phyloP scores from a whole-genome alignment of 495 filamentous ascomycete species.

The Xylaria cubensis region DNA sequence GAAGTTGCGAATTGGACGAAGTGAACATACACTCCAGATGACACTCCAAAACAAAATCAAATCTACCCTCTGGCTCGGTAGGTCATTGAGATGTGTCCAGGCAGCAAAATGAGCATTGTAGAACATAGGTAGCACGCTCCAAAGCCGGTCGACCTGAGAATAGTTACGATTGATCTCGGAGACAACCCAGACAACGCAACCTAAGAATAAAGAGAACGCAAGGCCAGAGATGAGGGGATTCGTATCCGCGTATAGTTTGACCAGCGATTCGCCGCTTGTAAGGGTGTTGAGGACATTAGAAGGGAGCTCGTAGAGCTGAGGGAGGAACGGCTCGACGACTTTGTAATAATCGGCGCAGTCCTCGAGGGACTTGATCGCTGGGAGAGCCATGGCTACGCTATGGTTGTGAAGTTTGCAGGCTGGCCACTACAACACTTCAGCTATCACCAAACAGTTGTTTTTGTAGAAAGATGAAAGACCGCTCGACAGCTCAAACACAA shows the following conservation, averaged over 20 bases:
- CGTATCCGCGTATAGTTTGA: constrained; percentile 77
- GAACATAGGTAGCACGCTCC: constrained; percentile 86
- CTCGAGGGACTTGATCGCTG: constrained; percentile 66
- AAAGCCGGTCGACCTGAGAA: constrained; percentile 90
- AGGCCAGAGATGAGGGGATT: constrained; percentile 86
- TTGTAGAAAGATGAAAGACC: not conserved
- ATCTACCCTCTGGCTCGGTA: constrained; percentile 77
- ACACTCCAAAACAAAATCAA: constrained; percentile 72
- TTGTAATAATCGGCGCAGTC: constrained; percentile 77
- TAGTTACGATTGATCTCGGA: constrained; percentile 91
- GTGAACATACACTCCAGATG: constrained; percentile 78
- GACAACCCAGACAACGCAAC: constrained; percentile 70
- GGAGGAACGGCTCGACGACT: constrained; percentile 76
- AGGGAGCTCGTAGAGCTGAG: constrained; percentile 78
- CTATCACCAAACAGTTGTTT: not conserved
- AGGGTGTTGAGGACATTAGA: constrained; percentile 63
- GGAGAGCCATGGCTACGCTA: constrained; percentile 65
- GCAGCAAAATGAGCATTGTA: constrained; percentile 86
- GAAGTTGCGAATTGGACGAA: not conserved
- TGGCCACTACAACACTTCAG: not conserved
- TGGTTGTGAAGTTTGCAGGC: not conserved
- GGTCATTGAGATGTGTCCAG: constrained; percentile 76
- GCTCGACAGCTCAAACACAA: not conserved
- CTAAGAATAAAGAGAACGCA: constrained; percentile 71
- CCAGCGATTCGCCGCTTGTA: constrained; percentile 59